These are phyloP conservation scores for Lantana camara DNA, from an alignment of 257 asterid genomes.

Conservation along the genomic window DNA sequence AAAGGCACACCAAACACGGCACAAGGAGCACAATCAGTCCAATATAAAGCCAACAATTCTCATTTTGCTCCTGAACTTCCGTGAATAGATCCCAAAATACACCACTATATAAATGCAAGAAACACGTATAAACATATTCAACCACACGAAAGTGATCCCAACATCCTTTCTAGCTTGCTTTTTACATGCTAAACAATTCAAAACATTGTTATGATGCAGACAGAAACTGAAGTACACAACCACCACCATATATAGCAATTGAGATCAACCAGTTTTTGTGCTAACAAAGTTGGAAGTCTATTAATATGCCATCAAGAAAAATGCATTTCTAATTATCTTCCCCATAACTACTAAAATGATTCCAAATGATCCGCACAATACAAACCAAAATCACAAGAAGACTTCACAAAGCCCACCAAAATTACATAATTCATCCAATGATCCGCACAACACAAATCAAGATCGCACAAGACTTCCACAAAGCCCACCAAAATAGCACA, in stretches of 20 bases:
- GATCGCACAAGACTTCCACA: not conserved
- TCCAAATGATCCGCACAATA: no score
- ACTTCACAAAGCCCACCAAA: no score
- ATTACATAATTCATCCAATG: not conserved
- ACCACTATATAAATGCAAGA: not conserved
- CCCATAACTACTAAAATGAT: no score
- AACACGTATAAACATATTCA: not conserved
- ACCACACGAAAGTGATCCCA: not conserved
- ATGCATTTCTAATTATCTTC: no score
- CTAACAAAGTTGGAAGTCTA: no score
- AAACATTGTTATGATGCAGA: not conserved
- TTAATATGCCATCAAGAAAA: no score
- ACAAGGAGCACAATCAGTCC: not conserved
- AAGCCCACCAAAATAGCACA: conserved; percentile 1
- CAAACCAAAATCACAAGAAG: no score
- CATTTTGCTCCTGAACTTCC: not conserved
- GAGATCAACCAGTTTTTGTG: no score
- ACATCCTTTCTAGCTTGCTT: not conserved
- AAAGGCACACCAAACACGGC: conserved; percentile 24
- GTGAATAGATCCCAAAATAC: not conserved
- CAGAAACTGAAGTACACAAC: no score
- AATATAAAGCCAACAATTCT: not conserved
- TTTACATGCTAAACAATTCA: not conserved
- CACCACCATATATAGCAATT: no score
- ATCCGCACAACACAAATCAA: not conserved